Percentiles rank a stretch among this genome's conserved stretches.
Conservation (phyloP, 495 filamentous ascomycete genomes). For the Penicillium manginii region DNA sequence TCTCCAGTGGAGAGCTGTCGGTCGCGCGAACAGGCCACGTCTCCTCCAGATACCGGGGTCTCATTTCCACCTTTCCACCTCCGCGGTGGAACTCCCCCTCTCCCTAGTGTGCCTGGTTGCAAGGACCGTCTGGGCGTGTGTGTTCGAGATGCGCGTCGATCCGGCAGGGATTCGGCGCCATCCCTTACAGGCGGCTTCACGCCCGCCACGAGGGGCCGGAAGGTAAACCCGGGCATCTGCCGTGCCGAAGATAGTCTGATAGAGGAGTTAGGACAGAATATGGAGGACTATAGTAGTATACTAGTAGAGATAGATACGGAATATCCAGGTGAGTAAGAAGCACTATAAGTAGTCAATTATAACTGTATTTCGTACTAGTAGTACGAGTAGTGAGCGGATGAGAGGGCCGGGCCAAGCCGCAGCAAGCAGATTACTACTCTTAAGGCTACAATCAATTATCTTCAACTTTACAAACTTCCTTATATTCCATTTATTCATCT, state of each 20-base stretch:
- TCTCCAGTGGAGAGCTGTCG: slow-evolving; percentile 13
- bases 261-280: neutral
- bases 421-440: too few relatives aligned
- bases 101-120: slow-evolving; percentile 8
- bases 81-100: slow-evolving; percentile 2
- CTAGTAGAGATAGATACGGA: too few relatives aligned
- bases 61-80: slow-evolving; percentile 12
- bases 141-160: slow-evolving; percentile 20
- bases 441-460: too few relatives aligned
- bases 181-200: slow-evolving; percentile 24
- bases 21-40: slow-evolving; percentile 35
- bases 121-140: slow-evolving; percentile 4
- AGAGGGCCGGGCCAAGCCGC: slow-evolving; percentile 3
- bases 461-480: slow-evolving; percentile 8
- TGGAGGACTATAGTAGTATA: neutral
- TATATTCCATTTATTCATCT: slow-evolving; percentile 7
- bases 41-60: slow-evolving; percentile 17
- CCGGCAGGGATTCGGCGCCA: slow-evolving; percentile 23
- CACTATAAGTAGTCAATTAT: neutral
- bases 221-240: slow-evolving; percentile 4
- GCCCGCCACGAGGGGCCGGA: slow-evolving; percentile 29
- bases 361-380: too few relatives aligned
- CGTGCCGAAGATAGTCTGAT: neutral
- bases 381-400: too few relatives aligned
- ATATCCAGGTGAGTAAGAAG: too few relatives aligned